Percentiles rank a stretch among this genome's conserved stretches.
These are phyloP conservation scores for Diaporthe sp. DNA, from an alignment of 2,329 filamentous ascomycete species.

Conservation along the genomic window DNA sequence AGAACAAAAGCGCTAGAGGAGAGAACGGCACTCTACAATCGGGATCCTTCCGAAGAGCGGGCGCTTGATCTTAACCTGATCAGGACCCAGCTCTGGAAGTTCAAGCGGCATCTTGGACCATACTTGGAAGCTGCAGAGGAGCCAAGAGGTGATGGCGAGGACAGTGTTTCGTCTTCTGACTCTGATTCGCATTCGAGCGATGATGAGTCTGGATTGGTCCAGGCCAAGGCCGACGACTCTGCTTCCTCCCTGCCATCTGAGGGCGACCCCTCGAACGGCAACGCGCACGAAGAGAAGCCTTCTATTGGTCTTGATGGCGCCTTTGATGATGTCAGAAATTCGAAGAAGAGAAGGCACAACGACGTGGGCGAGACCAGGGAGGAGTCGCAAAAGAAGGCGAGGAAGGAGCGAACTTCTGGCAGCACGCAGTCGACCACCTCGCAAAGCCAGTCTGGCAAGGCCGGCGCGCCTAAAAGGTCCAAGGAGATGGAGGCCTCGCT, in stretches of 20 bases:
- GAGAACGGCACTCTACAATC: constrained; percentile 40
- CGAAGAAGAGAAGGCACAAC: constrained; percentile 33
- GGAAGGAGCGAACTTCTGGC: constrained; percentile 25
- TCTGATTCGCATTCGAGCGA: background rate
- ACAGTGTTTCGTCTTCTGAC: background rate
- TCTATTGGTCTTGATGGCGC: constrained; percentile 26
- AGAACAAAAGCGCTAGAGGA: constrained; percentile 36
- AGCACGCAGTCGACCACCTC: constrained; percentile 7
- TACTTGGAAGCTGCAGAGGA: constrained; percentile 34
- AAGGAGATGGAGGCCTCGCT: constrained; percentile 2
- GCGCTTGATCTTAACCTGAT: constrained; percentile 42
- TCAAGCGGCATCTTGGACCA: constrained; percentile 44
- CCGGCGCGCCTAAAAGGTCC: background rate
- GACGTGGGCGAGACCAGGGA: background rate
- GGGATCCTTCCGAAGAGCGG: constrained; percentile 40
- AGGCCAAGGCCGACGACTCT: background rate
- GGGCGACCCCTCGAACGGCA: background rate
- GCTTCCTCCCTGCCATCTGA: background rate
- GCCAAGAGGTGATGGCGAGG: background rate
- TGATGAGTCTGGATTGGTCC: background rate
- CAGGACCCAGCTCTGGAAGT: constrained; percentile 41
- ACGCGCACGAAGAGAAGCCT: background rate
- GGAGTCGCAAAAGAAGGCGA: constrained; percentile 29
- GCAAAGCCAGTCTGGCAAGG: constrained; percentile 7
- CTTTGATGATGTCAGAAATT: constrained; percentile 17